phyloP scores from a whole-genome alignment of 371 early-diverging fungal genomes.

The Mucor saturninus region DNA sequence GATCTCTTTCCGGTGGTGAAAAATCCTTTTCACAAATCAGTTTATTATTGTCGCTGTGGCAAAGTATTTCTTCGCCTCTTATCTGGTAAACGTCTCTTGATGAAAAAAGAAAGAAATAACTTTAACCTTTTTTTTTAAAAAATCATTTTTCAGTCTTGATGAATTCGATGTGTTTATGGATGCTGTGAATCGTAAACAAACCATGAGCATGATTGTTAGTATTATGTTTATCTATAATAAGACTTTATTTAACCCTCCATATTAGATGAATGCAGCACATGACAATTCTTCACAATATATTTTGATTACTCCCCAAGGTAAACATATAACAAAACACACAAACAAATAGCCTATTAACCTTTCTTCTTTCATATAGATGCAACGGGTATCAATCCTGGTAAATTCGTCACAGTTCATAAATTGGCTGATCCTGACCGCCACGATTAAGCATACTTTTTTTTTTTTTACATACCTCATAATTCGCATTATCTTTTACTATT shows the following conservation, averaged over 20 bases:
- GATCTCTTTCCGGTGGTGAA: conserved; percentile 98
- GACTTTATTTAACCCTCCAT: background rate
- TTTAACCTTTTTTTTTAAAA: background rate
- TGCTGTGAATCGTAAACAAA: conserved; percentile 92
- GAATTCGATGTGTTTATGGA: conserved; percentile 99
- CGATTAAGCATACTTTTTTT: background rate
- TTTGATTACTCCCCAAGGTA: conserved; percentile 93
- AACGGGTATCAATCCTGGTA: conserved; percentile 63
- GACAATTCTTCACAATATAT: conserved; percentile 86
- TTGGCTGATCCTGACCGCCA: conserved; percentile 71
- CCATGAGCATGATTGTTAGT: conserved; percentile 82
- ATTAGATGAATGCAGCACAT: conserved; percentile 77
- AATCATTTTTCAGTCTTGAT: conserved; percentile 72
- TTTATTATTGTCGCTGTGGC: conserved; percentile 96
- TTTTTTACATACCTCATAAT: no score
- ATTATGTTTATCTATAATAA: background rate
- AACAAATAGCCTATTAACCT: conserved; percentile 30
- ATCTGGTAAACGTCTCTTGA: conserved; percentile 63
- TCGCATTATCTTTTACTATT: no score
- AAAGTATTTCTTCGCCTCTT: conserved; percentile 93
- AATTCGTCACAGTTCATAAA: conserved; percentile 72
- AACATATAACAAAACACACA: background rate
- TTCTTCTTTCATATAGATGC: conserved; percentile 37
- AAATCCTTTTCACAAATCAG: conserved; percentile 98
- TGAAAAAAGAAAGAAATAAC: background rate